phyloP scores from a whole-genome alignment of 805 yeast species.

The Lipomyces anomalus region DNA sequence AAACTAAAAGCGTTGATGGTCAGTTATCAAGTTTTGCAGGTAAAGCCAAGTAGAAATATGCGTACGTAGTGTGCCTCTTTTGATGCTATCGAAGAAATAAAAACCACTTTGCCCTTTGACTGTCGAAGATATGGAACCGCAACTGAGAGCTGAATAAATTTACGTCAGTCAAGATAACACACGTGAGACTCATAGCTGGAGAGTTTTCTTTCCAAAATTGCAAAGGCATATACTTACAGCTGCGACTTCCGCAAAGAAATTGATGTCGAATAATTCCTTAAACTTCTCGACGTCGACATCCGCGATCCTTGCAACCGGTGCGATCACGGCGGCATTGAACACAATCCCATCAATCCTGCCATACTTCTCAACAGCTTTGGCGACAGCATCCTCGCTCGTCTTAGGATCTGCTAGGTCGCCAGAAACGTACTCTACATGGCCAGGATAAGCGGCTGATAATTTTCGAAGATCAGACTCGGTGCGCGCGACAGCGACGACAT shows the following conservation, averaged over 20 bases:
- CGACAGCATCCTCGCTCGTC: conserved; percentile 37
- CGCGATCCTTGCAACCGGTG: conserved; percentile 57
- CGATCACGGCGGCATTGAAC: conserved; percentile 71
- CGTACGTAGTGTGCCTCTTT: conserved; percentile 18
- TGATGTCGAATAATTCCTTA: conserved; percentile 64
- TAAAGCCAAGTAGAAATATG: no score
- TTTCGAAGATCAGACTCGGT: conserved; percentile 44
- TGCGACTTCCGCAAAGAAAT: conserved; percentile 67
- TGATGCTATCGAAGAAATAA: conserved; percentile 82
- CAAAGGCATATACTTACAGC: conserved; percentile 6
- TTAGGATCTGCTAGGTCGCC: conserved; percentile 50
- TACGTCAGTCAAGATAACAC: neutral
- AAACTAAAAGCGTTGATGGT: no score
- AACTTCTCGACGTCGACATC: conserved; percentile 52
- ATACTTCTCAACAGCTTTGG: conserved; percentile 40
- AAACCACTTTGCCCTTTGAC: conserved; percentile 56
- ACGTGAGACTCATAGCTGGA: no score
- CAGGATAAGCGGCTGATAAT: conserved; percentile 40
- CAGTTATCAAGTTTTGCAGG: no score
- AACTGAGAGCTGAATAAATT: conserved; percentile 24
- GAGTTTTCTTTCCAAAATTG: neutral
- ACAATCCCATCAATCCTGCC: conserved; percentile 52
- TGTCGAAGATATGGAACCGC: conserved; percentile 55
- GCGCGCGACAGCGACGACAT: conserved; percentile 70
- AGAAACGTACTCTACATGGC: conserved; percentile 28